Evolutionary conservation across 305 asterid species (phyloP).

Genomic region (Plantago lanceolata): DNA sequence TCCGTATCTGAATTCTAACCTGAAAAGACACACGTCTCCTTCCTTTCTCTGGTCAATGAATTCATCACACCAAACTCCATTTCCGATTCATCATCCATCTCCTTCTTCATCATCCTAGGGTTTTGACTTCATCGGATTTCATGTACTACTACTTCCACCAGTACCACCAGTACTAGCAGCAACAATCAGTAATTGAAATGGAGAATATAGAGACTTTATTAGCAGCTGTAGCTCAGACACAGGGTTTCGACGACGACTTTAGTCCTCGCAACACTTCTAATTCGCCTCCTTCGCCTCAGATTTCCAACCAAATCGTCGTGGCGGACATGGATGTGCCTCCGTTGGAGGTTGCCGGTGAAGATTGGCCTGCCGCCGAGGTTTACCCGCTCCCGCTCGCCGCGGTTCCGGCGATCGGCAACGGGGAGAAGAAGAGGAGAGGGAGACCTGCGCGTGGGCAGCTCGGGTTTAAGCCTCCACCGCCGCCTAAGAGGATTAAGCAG

Average conservation of each 20-base stretch:
- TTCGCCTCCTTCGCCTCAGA: conserved; percentile 22
- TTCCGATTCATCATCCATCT: not conserved
- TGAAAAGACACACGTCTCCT: too few species aligned
- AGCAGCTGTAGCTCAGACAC: conserved; percentile 59
- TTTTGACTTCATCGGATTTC: conserved; percentile 9
- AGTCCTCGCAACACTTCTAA: too few species aligned
- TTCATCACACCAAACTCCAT: not conserved
- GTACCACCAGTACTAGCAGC: too few species aligned
- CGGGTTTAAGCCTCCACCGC: conserved; percentile 40
- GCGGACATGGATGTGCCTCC: conserved; percentile 32
- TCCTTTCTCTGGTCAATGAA: not conserved
- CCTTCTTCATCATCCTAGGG: not conserved
- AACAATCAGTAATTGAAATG: conserved; percentile 30
- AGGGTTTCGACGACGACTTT: conserved; percentile 51
- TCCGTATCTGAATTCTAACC: too few species aligned
- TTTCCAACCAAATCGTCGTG: conserved; percentile 24
- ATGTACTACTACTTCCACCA: too few species aligned
- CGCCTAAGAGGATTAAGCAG: conserved; percentile 34
- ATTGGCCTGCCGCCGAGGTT: conserved; percentile 21
- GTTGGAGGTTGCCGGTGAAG: conserved; percentile 26
- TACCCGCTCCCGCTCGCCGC: conserved; percentile 17
- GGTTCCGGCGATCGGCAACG: conserved; percentile 30
- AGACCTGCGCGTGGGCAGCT: conserved; percentile 55
- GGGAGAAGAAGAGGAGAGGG: conserved; percentile 66
- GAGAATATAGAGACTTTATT: conserved; percentile 50